Percentiles rank a stretch among this genome's conserved stretches.
These are phyloP conservation scores for Tetrapisispora taiwanensis DNA, from an alignment of 805 yeast genomes.

Conservation along the genomic window DNA sequence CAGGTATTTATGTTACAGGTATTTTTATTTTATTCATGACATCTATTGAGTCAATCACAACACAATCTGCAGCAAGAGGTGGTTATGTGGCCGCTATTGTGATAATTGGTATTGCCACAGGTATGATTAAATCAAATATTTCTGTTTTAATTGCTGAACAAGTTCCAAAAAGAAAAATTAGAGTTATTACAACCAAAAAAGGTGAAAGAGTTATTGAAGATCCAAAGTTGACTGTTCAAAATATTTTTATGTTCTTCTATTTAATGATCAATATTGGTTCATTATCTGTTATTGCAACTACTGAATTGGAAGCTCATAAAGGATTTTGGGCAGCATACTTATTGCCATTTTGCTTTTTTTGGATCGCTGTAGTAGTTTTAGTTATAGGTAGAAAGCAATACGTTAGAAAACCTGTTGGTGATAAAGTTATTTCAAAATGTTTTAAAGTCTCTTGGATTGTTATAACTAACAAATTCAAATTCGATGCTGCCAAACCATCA, in stretches of 20 bases:
- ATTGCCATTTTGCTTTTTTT: conserved; percentile 60
- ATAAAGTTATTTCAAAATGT: conserved; percentile 47
- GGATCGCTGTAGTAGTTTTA: conserved; percentile 45
- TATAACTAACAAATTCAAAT: conserved; percentile 37
- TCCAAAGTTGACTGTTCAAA: conserved; percentile 61
- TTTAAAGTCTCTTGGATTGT: conserved; percentile 38
- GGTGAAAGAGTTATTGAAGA: conserved; percentile 65
- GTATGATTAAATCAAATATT: conserved; percentile 70
- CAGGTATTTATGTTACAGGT: conserved; percentile 51
- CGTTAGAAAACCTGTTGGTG: conserved; percentile 50
- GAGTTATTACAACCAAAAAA: conserved; percentile 42
- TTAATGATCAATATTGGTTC: conserved; percentile 70
- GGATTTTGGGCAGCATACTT: conserved; percentile 71
- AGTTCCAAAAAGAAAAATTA: conserved; percentile 50
- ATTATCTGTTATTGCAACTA: conserved; percentile 68
- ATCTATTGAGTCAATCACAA: conserved; percentile 50
- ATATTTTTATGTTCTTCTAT: conserved; percentile 67
- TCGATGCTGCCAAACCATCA: conserved; percentile 51
- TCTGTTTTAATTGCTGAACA: conserved; percentile 65
- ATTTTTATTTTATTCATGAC: conserved; percentile 57
- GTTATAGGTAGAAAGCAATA: conserved; percentile 44
- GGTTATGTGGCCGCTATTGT: conserved; percentile 40
- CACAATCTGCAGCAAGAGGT: conserved; percentile 45
- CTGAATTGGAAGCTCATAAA: conserved; percentile 53
- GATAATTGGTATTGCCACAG: conserved; percentile 65